Evolutionary conservation across 208 protist species (phyloP).

Genomic region (Wallacemonas sp.): DNA sequence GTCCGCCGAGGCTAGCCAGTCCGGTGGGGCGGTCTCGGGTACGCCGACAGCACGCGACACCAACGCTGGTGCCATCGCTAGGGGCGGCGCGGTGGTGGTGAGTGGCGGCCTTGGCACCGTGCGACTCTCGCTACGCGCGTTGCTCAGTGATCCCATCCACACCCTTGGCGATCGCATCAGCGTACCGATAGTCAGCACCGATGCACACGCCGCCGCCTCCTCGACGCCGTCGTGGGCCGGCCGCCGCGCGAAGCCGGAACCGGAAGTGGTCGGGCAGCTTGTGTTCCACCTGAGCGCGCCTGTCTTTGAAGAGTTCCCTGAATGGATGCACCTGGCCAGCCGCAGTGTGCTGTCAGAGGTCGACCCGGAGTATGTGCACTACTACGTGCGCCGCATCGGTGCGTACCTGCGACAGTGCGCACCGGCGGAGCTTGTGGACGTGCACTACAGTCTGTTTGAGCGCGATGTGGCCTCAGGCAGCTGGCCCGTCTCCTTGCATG

Average conservation of each 20-base stretch:
- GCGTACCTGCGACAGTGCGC: slow-evolving; percentile 43
- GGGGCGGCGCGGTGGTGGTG: slow-evolving; percentile 5
- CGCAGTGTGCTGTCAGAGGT: slow-evolving; percentile 27
- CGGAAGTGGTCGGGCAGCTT: slow-evolving; percentile 50
- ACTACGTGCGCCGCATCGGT: slow-evolving; percentile 67
- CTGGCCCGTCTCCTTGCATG: slow-evolving; percentile 58
- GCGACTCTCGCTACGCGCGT: slow-evolving; percentile 65
- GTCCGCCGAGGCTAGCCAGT: no score
- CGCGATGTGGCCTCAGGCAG: slow-evolving; percentile 59
- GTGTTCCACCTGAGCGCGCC: slow-evolving; percentile 62
- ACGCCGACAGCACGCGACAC: neutral
- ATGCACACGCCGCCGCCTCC: neutral
- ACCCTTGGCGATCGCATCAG: slow-evolving; percentile 51
- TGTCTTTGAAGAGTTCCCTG: slow-evolving; percentile 61
- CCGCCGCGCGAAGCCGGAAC: slow-evolving; percentile 8
- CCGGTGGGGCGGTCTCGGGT: no score
- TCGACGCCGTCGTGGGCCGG: neutral
- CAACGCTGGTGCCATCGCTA: neutral
- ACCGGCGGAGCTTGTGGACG: slow-evolving; percentile 37
- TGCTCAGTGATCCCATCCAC: slow-evolving; percentile 56
- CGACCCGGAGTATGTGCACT: slow-evolving; percentile 51
- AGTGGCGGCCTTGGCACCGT: slow-evolving; percentile 52
- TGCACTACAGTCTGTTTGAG: slow-evolving; percentile 82
- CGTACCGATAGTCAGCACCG: slow-evolving; percentile 46
- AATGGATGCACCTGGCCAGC: slow-evolving; percentile 38